Conservation (phyloP, 768 basidiomycete species). For the Phallus indusiatus region DNA sequence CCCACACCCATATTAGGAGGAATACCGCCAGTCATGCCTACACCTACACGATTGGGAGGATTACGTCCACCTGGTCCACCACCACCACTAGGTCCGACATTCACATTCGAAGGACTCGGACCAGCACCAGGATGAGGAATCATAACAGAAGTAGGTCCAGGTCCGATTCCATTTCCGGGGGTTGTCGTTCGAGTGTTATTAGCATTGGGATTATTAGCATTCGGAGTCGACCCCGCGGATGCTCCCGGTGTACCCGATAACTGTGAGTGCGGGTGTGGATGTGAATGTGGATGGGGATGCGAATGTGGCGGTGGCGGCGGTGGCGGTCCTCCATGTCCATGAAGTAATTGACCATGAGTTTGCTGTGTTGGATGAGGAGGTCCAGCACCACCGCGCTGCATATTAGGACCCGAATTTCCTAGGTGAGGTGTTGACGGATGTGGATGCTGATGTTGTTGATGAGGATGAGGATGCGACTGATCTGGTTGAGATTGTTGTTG, state of each 20-base stretch:
- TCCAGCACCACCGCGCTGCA: no score
- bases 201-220: background rate
- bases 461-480: background rate
- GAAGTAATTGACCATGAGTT: no score
- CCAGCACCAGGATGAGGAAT: background rate
- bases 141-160: background rate
- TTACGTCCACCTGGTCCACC: background rate
- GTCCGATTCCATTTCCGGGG: background rate
- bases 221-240: background rate
- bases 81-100: background rate
- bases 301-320: no score
- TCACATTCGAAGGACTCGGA: background rate
- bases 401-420: constrained; percentile 16
- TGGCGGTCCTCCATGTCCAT: no score
- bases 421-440: constrained; percentile 18
- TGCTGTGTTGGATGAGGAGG: no score
- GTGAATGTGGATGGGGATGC: background rate
- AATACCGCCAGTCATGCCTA: background rate
- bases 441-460: background rate
- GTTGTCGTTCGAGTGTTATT: background rate
- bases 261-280: background rate
- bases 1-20: background rate
- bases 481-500: background rate
- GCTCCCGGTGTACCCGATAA: background rate
- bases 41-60: background rate